Conservation (phyloP, 2,329 filamentous ascomycete species). For the Pestalotiopsis fici region DNA sequence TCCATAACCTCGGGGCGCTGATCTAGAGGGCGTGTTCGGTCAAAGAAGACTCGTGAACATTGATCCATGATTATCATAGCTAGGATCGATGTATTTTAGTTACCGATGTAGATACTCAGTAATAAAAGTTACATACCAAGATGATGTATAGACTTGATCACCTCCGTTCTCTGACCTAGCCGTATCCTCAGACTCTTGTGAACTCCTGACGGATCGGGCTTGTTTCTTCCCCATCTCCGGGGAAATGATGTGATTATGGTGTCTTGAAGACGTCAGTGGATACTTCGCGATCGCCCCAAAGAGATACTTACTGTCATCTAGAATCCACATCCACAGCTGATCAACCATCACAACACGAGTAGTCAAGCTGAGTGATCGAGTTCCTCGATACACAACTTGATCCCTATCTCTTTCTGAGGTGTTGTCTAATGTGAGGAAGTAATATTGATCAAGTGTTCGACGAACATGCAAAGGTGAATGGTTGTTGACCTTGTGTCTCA, state of each 20-base stretch:
- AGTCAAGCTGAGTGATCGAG: slow-evolving; percentile 9
- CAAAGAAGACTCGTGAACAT: slow-evolving; percentile 37
- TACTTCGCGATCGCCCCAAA: not conserved
- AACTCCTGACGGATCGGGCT: slow-evolving; percentile 35
- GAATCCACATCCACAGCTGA: slow-evolving; percentile 20
- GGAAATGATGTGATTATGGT: slow-evolving; percentile 40
- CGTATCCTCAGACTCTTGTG: slow-evolving; percentile 34
- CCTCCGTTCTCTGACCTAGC: slow-evolving; percentile 13
- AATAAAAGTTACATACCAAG: slow-evolving; percentile 10
- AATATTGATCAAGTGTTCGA: slow-evolving; percentile 30
- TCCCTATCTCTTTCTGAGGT: slow-evolving; percentile 22
- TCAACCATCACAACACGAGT: slow-evolving; percentile 17
- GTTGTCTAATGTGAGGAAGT: slow-evolving; percentile 27
- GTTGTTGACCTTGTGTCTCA: slow-evolving; percentile 16
- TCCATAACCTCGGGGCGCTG: slow-evolving; percentile 31
- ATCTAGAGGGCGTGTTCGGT: slow-evolving; percentile 29
- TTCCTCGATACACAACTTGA: slow-evolving; percentile 18
- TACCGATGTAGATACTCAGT: not conserved
- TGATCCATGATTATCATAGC: slow-evolving; percentile 35
- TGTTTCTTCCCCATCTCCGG: slow-evolving; percentile 36
- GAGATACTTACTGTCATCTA: slow-evolving; percentile 11
- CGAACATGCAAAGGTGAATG: slow-evolving; percentile 24
- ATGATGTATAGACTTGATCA: slow-evolving; percentile 28
- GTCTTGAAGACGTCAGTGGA: slow-evolving; percentile 20
- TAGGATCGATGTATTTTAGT: not conserved